A percentile compares a stretch with the other conserved stretches of the same genome.
Evolutionary conservation across 2,329 filamentous ascomycete genomes (phyloP).

Genomic region (Aspergillus versicolor): DNA sequence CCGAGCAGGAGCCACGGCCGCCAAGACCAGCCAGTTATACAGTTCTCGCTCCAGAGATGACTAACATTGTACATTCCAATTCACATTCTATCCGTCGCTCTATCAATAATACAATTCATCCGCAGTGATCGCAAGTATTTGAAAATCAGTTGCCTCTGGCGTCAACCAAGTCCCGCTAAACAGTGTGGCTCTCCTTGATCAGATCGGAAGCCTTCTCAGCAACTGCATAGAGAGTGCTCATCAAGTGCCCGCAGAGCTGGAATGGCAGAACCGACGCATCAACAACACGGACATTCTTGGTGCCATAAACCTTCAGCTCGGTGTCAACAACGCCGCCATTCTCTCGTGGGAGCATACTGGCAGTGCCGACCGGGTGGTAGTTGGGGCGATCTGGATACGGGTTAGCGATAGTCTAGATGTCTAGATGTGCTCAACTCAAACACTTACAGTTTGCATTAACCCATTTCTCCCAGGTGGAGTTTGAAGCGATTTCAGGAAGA

Average conservation of each 20-base stretch:
- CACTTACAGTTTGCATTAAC: constrained; percentile 26
- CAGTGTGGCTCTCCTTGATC: constrained; percentile 1
- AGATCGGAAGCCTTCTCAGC: constrained; percentile 15
- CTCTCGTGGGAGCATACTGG: constrained; percentile 7
- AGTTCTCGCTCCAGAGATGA: too few relatives aligned
- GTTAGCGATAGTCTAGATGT: neutral
- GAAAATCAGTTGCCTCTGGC: neutral
- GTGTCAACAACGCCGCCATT: constrained; percentile 6
- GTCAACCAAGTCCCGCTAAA: neutral
- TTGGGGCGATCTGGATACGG: neutral
- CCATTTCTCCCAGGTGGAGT: constrained; percentile 25
- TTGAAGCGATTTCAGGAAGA: constrained; percentile 21
- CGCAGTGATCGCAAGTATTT: too few relatives aligned
- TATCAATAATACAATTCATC: too few relatives aligned
- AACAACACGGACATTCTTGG: constrained; percentile 13
- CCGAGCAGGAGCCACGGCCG: neutral
- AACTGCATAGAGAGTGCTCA: constrained; percentile 16
- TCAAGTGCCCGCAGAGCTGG: constrained; percentile 15
- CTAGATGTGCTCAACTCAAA: neutral
- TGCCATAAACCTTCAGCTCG: constrained; percentile 6
- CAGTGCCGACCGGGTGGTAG: constrained; percentile 10
- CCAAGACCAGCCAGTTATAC: neutral
- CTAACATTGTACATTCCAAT: too few relatives aligned
- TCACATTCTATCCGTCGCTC: too few relatives aligned
- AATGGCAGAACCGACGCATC: constrained; percentile 18